phyloP scores from a whole-genome alignment of 1,284 basidiomycete genomes.

The Malassezia japonica region DNA sequence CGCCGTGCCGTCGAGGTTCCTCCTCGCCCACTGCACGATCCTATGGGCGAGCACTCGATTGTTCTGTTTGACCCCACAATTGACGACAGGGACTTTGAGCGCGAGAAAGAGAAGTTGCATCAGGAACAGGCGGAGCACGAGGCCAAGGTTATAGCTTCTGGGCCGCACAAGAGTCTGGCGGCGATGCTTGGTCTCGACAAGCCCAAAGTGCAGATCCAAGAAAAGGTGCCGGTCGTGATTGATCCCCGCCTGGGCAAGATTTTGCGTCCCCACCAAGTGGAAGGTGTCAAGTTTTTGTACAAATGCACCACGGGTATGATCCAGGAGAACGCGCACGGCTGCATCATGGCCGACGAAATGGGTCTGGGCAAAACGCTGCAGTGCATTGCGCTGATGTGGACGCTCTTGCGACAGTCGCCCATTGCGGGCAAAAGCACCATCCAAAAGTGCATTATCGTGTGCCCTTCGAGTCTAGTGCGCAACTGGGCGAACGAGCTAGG shows the following conservation, averaged over 20 bases:
- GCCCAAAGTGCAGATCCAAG: conserved; percentile 31
- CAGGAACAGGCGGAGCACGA: conserved; percentile 22
- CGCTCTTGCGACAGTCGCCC: conserved; percentile 91
- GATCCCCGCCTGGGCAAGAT: conserved; percentile 72
- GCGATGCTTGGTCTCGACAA: conserved; percentile 61
- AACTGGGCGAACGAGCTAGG: conserved; percentile 98
- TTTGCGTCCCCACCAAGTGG: conserved; percentile 41
- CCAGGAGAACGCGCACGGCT: conserved; percentile 84
- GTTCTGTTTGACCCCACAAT: conserved; percentile 95
- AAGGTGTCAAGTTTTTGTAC: conserved; percentile 95
- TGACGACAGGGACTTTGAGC: conserved; percentile 54
- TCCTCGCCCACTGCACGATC: conserved; percentile 85
- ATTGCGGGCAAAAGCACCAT: conserved; percentile 73
- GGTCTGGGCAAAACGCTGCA: conserved; percentile 80
- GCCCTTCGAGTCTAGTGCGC: conserved; percentile 88
- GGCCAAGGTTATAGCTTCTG: conserved; percentile 10
- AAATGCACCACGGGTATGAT: conserved; percentile 88
- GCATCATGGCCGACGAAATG: conserved; percentile 99
- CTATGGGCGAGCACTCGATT: conserved; percentile 94
- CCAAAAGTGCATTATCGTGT: conserved; percentile 96
- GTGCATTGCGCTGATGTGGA: conserved; percentile 93
- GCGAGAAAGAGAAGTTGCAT: conserved; percentile 25
- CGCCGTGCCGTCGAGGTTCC: conserved; percentile 71
- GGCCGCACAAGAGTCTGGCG: conserved; percentile 85
- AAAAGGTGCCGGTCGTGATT: conserved; percentile 93